Base-by-base conservation (phyloP, 2,329 filamentous ascomycete species). In the Grosmannia clavigera region DNA sequence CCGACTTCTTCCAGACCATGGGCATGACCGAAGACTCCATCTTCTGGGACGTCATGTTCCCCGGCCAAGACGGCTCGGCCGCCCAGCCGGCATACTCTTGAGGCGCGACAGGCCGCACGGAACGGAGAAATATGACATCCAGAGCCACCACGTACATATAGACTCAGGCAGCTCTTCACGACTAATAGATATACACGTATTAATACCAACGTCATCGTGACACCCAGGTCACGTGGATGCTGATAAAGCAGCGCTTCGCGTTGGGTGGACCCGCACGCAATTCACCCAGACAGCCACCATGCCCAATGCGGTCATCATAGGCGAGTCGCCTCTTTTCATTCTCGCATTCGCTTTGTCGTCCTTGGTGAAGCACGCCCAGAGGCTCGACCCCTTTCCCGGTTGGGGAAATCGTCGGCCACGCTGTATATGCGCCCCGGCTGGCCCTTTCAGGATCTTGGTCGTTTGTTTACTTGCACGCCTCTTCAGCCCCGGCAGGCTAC, bases 11-110 rank as follows among this genome's bases (percentile, higher is more conserved):
- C 25, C 35, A 57, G n/a, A 48, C 52, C 38, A 55, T 61, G 61
- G 62, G 60, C 53, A 25, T 62, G 38, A 52, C 62, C 6, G 60
- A 60, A 1, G 62, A 63, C 43, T 58, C 57, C 33, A 55, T 62
- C 55, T 59, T 63, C 14, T 63, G 62, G 60, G 60, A 63, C 33
- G 48, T 60, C 22, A 61, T 63, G 3, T 27, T 61, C 2, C 54
- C 54, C 6, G 54, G 54, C n/a, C 35, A 56, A 9, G 54, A 53
- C 25, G 51, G 35, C n/a, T 16, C n/a, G 19, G 54, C 35, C 16
- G 35, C 27, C 22, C 52, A 22, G n/a, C 14, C 35, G 38, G 38
- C 22, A 6, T 46, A 22, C 12, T 14, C 19, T 9, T 43, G n/a
- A 16, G 10, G 48, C 19, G 27, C 12, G 48, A 29, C 31, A 50